phyloP scores from a whole-genome alignment of 1,139 yeast species.

The Hanseniaspora uvarum region DNA sequence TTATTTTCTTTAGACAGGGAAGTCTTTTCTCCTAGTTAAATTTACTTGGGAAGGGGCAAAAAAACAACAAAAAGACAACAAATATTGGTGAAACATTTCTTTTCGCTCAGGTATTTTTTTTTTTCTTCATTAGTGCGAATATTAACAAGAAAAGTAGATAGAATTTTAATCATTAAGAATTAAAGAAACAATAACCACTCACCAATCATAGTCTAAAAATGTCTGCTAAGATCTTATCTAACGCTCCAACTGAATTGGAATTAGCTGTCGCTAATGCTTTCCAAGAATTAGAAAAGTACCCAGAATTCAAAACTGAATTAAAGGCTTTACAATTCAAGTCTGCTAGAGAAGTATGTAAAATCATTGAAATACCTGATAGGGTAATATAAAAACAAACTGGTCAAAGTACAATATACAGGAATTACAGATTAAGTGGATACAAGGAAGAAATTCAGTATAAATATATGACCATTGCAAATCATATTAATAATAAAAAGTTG shows the following conservation, averaged over 20 bases:
- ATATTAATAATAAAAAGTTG: neutral
- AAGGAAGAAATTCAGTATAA: neutral
- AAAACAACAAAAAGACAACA: neutral
- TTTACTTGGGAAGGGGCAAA: neutral
- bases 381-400: neutral
- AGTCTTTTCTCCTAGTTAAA: neutral
- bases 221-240: conserved; percentile 93
- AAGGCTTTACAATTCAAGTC: conserved; percentile 98
- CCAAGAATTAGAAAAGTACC: conserved; percentile 90
- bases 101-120: neutral
- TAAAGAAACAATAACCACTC: conserved; percentile 18
- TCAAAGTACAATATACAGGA: neutral
- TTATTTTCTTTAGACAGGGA: neutral
- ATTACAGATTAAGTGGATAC: neutral
- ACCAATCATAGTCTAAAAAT: conserved; percentile 37
- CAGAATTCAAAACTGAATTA: conserved; percentile 94
- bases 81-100: neutral
- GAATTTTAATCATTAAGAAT: neutral
- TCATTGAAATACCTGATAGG: too few relatives aligned
- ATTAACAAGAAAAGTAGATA: neutral
- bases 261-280: conserved; percentile 99
- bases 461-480: neutral
- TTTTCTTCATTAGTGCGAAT: neutral
- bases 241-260: conserved; percentile 95
- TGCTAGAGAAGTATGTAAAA: conserved; percentile 65